Conservation (phyloP, 2,329 filamentous ascomycete species). For the Sarocladium kiliense region DNA sequence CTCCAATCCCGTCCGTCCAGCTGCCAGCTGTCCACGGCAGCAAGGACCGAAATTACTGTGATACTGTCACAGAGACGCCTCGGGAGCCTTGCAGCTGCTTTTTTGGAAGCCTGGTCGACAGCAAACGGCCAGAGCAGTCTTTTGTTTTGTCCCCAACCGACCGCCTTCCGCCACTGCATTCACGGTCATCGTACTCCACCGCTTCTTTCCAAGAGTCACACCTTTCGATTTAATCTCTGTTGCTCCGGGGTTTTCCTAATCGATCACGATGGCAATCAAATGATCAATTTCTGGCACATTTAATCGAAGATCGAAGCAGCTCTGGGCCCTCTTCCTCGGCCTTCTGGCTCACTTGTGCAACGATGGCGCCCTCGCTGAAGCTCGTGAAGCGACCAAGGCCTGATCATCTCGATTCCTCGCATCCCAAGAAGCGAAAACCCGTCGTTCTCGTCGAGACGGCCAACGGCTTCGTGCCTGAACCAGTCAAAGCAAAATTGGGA, state of each 20-base stretch:
- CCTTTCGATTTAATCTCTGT: not conserved
- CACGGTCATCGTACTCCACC: not conserved
- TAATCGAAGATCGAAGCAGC: too few relatives aligned
- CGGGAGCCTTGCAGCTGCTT: not conserved
- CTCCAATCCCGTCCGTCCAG: not conserved
- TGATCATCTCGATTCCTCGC: not conserved
- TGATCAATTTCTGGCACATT: too few relatives aligned
- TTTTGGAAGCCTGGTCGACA: not conserved
- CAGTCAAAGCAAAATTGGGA: not conserved
- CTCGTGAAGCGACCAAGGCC: not conserved
- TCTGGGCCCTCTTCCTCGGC: too few relatives aligned
- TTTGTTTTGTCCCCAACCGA: not conserved
- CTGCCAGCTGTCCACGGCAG: not conserved
- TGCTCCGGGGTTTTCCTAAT: not conserved
- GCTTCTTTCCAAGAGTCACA: not conserved
- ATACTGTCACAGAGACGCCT: not conserved
- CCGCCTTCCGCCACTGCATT: not conserved
- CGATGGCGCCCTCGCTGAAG: not conserved
- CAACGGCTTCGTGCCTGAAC: not conserved
- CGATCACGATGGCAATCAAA: too few relatives aligned
- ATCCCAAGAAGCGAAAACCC: conserved; percentile 1
- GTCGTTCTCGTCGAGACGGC: not conserved
- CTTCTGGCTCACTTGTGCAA: not conserved
- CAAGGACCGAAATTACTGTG: not conserved
- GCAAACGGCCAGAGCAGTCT: not conserved